Evolutionary conservation across 106 monocot genomes (phyloP).

Genomic region (Narthecium ossifragum): DNA sequence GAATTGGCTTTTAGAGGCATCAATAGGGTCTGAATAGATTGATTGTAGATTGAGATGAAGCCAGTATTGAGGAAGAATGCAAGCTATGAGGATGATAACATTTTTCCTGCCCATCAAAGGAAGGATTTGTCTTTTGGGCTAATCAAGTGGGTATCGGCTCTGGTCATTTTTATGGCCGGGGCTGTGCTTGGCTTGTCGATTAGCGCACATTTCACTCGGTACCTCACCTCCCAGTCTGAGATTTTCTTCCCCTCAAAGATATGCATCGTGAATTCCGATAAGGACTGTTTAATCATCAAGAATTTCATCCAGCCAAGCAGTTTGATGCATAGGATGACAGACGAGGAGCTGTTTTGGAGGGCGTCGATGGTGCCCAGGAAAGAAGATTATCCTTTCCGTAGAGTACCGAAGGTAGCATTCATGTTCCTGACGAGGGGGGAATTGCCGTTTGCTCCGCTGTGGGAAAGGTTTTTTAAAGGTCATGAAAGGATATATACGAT

Average conservation of each 20-base stretch:
- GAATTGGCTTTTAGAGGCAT: too few relatives aligned
- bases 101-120: too few relatives aligned
- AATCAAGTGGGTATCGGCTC: too few relatives aligned
- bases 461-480: slow-evolving; percentile 13
- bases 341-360: slow-evolving; percentile 15
- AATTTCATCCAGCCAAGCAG: background rate
- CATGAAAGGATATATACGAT: slow-evolving; percentile 11
- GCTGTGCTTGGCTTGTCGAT: slow-evolving; percentile 42
- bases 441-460: slow-evolving; percentile 11
- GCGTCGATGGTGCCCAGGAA: slow-evolving; percentile 4
- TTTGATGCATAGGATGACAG: slow-evolving; percentile 2
- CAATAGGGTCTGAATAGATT: too few relatives aligned
- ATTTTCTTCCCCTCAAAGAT: slow-evolving; percentile 40
- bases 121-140: too few relatives aligned
- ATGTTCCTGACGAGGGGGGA: slow-evolving; percentile 11
- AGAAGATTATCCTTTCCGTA: background rate
- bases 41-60: too few relatives aligned
- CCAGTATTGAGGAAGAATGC: too few relatives aligned
- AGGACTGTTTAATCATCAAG: slow-evolving; percentile 4
- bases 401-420: slow-evolving; percentile 15
- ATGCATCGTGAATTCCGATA: slow-evolving; percentile 9
- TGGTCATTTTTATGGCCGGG: slow-evolving; percentile 68
- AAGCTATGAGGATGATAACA: too few relatives aligned
- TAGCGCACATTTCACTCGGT: slow-evolving; percentile 43
- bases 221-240: slow-evolving; percentile 34